These are phyloP conservation scores for Populus euphratica DNA, from an alignment of 345 rosid species.

Conservation along the genomic window DNA sequence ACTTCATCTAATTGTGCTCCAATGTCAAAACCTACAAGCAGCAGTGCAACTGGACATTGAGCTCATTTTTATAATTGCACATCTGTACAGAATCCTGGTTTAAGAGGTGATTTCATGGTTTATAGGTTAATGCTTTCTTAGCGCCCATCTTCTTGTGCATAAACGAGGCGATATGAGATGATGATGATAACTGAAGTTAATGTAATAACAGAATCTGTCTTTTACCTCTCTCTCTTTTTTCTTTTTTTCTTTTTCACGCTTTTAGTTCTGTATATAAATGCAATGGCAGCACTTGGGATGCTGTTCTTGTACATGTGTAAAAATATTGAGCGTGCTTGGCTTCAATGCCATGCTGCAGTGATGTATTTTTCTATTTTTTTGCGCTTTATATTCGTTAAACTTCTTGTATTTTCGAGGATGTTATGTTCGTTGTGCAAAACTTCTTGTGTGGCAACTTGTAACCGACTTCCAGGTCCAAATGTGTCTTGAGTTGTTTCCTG, in stretches of 20 bases:
- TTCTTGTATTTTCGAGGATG: too few species aligned
- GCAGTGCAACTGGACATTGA: conserved; percentile 13
- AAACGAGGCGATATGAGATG: not conserved
- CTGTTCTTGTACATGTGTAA: not conserved
- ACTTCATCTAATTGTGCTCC: conserved; percentile 13
- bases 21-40: conserved; percentile 17
- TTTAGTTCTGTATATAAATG: not conserved
- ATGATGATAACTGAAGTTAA: not conserved
- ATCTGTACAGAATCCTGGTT: conserved; percentile 28
- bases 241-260: too few species aligned
- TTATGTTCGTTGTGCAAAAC: not conserved
- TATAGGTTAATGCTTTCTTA: conserved; percentile 7
- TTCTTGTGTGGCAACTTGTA: not conserved
- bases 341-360: not conserved
- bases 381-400: not conserved
- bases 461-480: not conserved
- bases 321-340: conserved; percentile 10
- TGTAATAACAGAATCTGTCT: not conserved
- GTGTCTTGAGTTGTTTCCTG: not conserved
- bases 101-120: conserved; percentile 13
- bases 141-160: conserved; percentile 9
- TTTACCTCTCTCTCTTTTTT: not conserved
- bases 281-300: not conserved
- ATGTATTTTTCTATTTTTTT: not conserved
- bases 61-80: conserved; percentile 16